A percentile compares a stretch with the other conserved stretches of the same genome.
phyloP scores from a whole-genome alignment of 106 monocot genomes.

The Triglochin maritima region DNA sequence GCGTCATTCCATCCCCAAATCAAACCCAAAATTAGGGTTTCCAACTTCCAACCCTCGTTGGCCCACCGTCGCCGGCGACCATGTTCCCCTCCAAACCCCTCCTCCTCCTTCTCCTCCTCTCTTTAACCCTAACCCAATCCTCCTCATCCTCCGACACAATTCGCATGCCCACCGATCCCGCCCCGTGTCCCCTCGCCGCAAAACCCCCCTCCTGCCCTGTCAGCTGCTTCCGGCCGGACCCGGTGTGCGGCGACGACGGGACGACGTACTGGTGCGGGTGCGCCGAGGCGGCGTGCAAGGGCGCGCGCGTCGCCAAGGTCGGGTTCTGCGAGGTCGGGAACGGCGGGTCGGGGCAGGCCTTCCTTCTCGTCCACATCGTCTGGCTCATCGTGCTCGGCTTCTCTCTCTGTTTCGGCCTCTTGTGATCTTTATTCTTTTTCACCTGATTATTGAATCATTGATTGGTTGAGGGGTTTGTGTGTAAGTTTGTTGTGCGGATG shows the following conservation, averaged over 20 bases:
- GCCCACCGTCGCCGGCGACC: neutral
- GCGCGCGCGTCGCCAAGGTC: slow-evolving; percentile 41
- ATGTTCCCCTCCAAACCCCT: slow-evolving; percentile 1
- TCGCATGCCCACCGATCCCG: neutral
- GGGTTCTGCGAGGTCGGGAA: slow-evolving; percentile 65
- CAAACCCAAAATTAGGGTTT: too few species aligned
- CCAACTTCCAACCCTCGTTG: neutral
- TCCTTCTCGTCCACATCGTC: slow-evolving; percentile 82
- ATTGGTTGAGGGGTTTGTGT: too few species aligned
- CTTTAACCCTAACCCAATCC: slow-evolving; percentile 1
- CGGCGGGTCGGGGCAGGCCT: slow-evolving; percentile 66
- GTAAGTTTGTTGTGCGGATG: too few species aligned
- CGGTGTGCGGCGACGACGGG: slow-evolving; percentile 69
- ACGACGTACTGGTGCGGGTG: slow-evolving; percentile 72
- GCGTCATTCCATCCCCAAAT: too few species aligned
- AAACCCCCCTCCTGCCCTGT: slow-evolving; percentile 24
- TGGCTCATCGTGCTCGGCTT: slow-evolving; percentile 84
- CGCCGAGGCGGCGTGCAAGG: slow-evolving; percentile 57
- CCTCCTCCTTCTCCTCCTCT: neutral
- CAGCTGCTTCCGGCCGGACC: slow-evolving; percentile 55
- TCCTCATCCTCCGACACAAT: neutral
- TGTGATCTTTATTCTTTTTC: slow-evolving; percentile 20
- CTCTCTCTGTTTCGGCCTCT: slow-evolving; percentile 59
- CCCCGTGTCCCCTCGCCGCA: slow-evolving; percentile 9
- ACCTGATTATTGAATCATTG: neutral